These are phyloP conservation scores for Dendrobium nobile DNA, from an alignment of 106 monocot species.

Conservation along the genomic window DNA sequence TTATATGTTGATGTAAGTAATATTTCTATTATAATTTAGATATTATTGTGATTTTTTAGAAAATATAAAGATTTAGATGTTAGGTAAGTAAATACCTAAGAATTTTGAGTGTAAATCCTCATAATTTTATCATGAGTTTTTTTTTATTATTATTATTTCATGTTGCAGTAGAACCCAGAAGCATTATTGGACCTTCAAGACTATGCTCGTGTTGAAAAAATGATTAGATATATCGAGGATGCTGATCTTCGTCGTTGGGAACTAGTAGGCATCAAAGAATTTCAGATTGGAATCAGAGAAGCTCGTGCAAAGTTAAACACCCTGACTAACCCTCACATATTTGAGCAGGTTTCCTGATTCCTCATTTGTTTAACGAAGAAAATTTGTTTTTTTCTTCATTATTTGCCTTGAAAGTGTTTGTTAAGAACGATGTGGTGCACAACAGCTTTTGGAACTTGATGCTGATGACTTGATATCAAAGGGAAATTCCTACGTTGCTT, in stretches of 20 bases:
- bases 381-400: neutral
- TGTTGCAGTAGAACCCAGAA: conserved; percentile 5
- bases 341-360: conserved; percentile 51
- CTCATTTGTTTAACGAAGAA: neutral
- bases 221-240: conserved; percentile 62
- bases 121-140: neutral
- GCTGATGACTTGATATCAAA: conserved; percentile 37
- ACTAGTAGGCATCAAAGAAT: conserved; percentile 40
- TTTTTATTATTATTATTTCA: neutral
- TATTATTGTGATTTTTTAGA: too few species aligned
- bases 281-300: conserved; percentile 61
- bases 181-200: conserved; percentile 35
- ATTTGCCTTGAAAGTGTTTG: neutral
- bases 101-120: too few species aligned
- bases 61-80: too few species aligned
- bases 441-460: conserved; percentile 63
- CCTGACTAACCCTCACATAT: conserved; percentile 64
- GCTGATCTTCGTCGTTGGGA: conserved; percentile 41
- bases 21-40: too few species aligned
- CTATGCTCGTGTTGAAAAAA: conserved; percentile 20
- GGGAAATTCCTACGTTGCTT: conserved; percentile 31
- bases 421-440: neutral
- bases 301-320: conserved; percentile 54
- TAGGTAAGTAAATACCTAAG: too few species aligned
- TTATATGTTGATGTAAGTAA: too few species aligned